These are phyloP conservation scores for Phaffia australis DNA, from an alignment of 768 basidiomycete species.

Conservation along the genomic window DNA sequence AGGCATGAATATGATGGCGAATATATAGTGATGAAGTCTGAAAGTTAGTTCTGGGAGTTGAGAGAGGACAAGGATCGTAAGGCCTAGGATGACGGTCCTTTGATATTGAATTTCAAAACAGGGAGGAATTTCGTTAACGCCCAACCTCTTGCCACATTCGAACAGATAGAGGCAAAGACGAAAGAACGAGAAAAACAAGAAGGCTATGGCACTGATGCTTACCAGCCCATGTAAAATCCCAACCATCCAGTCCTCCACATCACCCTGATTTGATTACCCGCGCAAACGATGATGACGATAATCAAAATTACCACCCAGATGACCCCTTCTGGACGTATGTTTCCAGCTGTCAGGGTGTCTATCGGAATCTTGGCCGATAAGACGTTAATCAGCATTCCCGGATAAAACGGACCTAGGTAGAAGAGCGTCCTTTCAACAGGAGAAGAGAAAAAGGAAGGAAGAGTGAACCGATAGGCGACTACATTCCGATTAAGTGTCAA, in stretches of 20 bases:
- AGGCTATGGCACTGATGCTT: constrained; percentile 35
- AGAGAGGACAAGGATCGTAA: constrained; percentile 56
- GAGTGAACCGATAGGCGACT: constrained; percentile 57
- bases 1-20: constrained; percentile 62
- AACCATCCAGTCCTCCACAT: constrained; percentile 78
- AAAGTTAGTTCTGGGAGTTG: constrained; percentile 58
- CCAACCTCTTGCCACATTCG: background rate
- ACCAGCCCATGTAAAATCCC: constrained; percentile 65
- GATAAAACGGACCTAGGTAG: constrained; percentile 70
- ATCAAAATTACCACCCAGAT: constrained; percentile 58
- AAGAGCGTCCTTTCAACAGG: constrained; percentile 63
- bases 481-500: background rate
- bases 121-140: background rate
- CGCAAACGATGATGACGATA: constrained; percentile 50
- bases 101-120: background rate
- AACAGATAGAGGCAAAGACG: background rate
- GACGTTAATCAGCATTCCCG: constrained; percentile 62
- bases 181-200: background rate
- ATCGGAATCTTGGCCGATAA: constrained; percentile 64
- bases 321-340: constrained; percentile 58
- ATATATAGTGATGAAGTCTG: constrained; percentile 72
- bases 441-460: constrained; percentile 53
- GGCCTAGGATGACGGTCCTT: constrained; percentile 45
- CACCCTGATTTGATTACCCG: constrained; percentile 65
- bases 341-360: constrained; percentile 58